These are phyloP conservation scores for Geotrichum restrictum DNA, from an alignment of 1,139 yeast species.

Conservation along the genomic window DNA sequence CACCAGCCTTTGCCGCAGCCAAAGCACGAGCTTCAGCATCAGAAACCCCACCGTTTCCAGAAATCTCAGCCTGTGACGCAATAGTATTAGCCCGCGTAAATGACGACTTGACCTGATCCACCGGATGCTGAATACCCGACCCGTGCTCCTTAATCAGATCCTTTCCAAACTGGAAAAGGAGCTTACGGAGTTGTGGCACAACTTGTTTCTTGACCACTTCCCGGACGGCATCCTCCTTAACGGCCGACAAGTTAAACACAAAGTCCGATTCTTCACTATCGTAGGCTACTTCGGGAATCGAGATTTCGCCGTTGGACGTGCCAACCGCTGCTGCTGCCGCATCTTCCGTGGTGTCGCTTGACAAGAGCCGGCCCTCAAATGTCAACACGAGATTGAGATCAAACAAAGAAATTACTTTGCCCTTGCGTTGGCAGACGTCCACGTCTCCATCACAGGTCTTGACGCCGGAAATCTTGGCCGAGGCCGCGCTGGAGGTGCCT, in stretches of 20 bases:
- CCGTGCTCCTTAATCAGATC: constrained; percentile 76
- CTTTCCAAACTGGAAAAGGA: constrained; percentile 62
- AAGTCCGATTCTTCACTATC: constrained; percentile 82
- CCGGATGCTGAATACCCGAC: constrained; percentile 77
- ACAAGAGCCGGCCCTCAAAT: constrained; percentile 46
- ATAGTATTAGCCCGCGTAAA: constrained; percentile 44
- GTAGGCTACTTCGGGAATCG: constrained; percentile 91
- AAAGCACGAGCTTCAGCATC: too few relatives aligned
- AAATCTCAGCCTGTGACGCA: constrained; percentile 18
- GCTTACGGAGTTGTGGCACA: constrained; percentile 63
- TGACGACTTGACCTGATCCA: constrained; percentile 61
- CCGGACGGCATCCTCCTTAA: constrained; percentile 46
- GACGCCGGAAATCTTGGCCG: constrained; percentile 50
- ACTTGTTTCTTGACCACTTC: constrained; percentile 54
- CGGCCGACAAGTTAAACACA: constrained; percentile 68
- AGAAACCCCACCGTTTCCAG: constrained; percentile 8
- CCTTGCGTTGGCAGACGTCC: constrained; percentile 94
- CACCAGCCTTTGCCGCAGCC: constrained; percentile 29
- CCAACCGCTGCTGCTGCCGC: constrained; percentile 32
- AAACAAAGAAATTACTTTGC: constrained; percentile 87
- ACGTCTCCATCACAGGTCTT: constrained; percentile 89
- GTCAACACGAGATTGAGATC: constrained; percentile 67
- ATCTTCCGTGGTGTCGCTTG: too few relatives aligned
- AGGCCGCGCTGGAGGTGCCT: constrained; percentile 41
- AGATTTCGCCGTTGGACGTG: constrained; percentile 59